These are phyloP conservation scores for Prunus yedoensis DNA, from an alignment of 331 rosid genomes.

Conservation along the genomic window DNA sequence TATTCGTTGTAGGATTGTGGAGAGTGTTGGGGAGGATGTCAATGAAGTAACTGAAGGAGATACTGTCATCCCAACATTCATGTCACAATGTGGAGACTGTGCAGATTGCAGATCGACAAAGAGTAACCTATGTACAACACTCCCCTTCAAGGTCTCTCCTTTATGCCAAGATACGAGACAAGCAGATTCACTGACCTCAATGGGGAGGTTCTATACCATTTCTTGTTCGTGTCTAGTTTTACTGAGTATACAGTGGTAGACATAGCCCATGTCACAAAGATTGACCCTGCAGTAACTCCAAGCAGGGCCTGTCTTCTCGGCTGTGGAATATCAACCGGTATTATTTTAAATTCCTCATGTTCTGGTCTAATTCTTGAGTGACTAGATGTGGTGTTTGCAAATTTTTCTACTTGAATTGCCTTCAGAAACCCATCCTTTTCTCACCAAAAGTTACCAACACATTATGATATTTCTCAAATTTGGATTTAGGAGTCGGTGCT, in stretches of 20 bases:
- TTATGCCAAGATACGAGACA: constrained; percentile 60
- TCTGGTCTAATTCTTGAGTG: neutral
- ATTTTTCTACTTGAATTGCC: neutral
- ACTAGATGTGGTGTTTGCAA: neutral
- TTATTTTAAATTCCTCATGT: neutral
- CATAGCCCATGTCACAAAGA: constrained; percentile 58
- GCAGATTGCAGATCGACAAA: constrained; percentile 64
- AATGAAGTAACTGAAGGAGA: constrained; percentile 70
- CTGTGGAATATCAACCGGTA: constrained; percentile 90
- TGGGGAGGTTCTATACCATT: constrained; percentile 69
- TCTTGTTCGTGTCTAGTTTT: constrained; percentile 73
- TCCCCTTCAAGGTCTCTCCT: constrained; percentile 60
- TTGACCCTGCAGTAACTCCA: constrained; percentile 57
- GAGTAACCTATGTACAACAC: constrained; percentile 69
- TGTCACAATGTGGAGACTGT: constrained; percentile 71
- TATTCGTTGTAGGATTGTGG: constrained; percentile 58
- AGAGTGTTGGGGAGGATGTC: constrained; percentile 78
- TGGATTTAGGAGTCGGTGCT: constrained; percentile 77
- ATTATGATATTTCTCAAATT: neutral
- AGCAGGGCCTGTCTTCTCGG: constrained; percentile 72
- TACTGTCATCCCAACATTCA: constrained; percentile 63
- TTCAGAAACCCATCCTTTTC: too few species aligned
- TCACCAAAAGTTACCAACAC: too few species aligned
- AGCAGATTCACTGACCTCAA: constrained; percentile 73
- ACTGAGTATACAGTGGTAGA: constrained; percentile 78